A percentile compares a stretch with the other conserved stretches of the same genome.
Conservation (phyloP, 176 grass and related monocot genomes). For the Themeda triandra region DNA sequence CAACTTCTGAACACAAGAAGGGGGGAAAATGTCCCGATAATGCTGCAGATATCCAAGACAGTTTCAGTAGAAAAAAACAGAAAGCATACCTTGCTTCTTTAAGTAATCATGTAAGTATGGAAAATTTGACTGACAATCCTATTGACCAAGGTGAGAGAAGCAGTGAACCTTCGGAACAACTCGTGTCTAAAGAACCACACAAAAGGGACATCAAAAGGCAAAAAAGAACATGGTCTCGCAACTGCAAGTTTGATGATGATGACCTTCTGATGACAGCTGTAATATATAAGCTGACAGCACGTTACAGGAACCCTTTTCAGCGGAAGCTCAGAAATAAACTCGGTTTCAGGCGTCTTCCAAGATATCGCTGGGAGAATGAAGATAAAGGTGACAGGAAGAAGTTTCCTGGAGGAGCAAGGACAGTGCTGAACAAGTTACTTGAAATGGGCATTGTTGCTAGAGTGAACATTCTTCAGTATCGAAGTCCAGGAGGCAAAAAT, state of each 20-base stretch:
- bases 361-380: conserved; percentile 35
- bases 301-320: conserved; percentile 39
- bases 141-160: conserved; percentile 16
- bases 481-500: conserved; percentile 40
- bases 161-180: conserved; percentile 14
- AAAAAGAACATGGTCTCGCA: conserved; percentile 27
- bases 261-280: conserved; percentile 71
- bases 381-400: conserved; percentile 26
- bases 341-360: conserved; percentile 39
- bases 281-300: conserved; percentile 44
- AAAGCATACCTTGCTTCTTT: conserved; percentile 11
- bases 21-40: conserved; percentile 38
- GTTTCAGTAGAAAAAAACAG: conserved; percentile 17
- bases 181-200: not conserved
- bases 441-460: conserved; percentile 56
- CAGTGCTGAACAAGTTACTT: conserved; percentile 62
- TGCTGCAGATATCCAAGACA: conserved; percentile 29
- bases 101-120: conserved; percentile 15
- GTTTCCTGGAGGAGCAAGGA: conserved; percentile 53
- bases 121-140: conserved; percentile 4
- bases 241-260: conserved; percentile 47
- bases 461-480: conserved; percentile 59
- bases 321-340: conserved; percentile 31
- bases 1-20: conserved; percentile 42
- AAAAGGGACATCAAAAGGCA: conserved; percentile 8